Conservation (phyloP, 75 land plant genomes). For the Pinus taeda region DNA sequence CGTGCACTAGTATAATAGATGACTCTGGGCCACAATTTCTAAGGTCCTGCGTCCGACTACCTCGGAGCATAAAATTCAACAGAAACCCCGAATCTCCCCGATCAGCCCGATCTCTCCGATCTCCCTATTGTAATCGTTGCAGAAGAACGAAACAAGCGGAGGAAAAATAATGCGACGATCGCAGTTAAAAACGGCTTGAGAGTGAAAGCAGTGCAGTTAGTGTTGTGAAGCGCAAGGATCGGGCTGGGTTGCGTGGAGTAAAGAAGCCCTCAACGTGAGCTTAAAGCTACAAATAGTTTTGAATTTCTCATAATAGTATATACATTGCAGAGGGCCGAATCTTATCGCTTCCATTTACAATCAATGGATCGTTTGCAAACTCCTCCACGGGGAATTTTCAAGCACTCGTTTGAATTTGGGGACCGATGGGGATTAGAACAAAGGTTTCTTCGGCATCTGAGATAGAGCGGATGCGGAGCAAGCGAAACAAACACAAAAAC, state of each 20-base stretch:
- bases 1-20: too few species aligned
- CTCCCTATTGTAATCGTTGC: too few species aligned
- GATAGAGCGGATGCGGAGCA: constrained; percentile 4
- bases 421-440: background rate
- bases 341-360: background rate
- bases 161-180: too few species aligned
- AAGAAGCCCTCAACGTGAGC: background rate
- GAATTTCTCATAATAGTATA: background rate
- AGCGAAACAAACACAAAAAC: constrained; percentile 7
- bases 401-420: background rate
- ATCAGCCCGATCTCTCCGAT: too few species aligned
- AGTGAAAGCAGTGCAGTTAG: background rate
- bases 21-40: too few species aligned
- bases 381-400: background rate
- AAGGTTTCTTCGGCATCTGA: constrained; percentile 1
- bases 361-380: background rate
- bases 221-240: background rate
- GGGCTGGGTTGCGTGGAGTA: constrained; percentile 6
- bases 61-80: too few species aligned
- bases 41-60: too few species aligned
- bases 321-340: background rate
- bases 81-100: too few species aligned
- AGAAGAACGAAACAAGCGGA: too few species aligned
- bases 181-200: too few species aligned
- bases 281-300: background rate